Percentiles rank a stretch among this genome's conserved stretches.
phyloP scores from a whole-genome alignment of 345 rosid genomes.

The Passiflora organensis region DNA sequence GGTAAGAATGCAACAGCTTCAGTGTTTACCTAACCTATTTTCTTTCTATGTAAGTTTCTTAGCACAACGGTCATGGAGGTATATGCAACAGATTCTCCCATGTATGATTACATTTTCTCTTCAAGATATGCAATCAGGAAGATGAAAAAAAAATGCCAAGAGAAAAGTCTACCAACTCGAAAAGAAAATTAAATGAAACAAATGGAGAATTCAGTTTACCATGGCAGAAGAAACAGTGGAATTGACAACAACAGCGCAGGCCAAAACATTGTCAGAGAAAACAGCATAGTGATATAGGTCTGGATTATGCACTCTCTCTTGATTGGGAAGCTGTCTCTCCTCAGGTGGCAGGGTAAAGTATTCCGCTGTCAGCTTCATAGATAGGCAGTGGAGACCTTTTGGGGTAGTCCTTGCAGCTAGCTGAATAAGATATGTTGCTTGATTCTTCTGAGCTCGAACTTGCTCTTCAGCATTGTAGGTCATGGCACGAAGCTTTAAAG shows the following conservation, averaged over 20 bases:
- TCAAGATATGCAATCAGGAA: not conserved
- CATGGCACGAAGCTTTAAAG: conserved; percentile 71
- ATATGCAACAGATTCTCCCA: too few species aligned
- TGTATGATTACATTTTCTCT: too few species aligned
- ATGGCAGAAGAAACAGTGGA: conserved; percentile 37
- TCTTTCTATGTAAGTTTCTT: too few species aligned
- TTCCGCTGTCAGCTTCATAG: conserved; percentile 24
- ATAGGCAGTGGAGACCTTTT: conserved; percentile 28
- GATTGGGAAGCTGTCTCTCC: conserved; percentile 64
- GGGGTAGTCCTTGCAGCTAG: conserved; percentile 30
- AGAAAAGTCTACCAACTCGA: too few species aligned
- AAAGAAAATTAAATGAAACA: not conserved
- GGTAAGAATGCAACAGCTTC: too few species aligned
- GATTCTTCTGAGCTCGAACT: conserved; percentile 58
- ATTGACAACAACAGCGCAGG: conserved; percentile 30
- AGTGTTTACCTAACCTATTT: too few species aligned
- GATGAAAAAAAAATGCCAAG: not conserved
- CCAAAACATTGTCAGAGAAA: conserved; percentile 24
- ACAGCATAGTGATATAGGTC: conserved; percentile 27
- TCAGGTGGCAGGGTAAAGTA: conserved; percentile 48
- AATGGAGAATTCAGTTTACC: conserved; percentile 38
- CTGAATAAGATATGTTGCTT: conserved; percentile 51
- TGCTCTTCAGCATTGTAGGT: conserved; percentile 66
- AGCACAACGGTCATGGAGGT: too few species aligned
- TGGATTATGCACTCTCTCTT: conserved; percentile 43